phyloP scores from a whole-genome alignment of 805 yeast genomes.

The Sugiyamaella americana region DNA sequence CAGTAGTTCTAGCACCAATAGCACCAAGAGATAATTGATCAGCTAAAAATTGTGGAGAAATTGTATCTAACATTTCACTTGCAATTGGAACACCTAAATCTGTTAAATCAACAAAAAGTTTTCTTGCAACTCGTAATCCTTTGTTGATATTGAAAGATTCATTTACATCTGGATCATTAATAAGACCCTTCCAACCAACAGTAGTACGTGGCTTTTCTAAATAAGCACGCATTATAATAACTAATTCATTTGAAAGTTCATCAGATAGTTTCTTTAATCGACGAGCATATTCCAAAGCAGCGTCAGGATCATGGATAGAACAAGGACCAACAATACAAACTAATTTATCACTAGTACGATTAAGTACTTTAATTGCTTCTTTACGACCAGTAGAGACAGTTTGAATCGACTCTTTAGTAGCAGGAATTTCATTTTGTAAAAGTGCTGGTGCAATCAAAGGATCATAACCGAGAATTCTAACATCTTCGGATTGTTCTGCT shows the following conservation, averaged over 20 bases:
- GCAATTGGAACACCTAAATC: conserved; percentile 83
- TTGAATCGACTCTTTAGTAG: conserved; percentile 46
- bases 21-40: conserved; percentile 94
- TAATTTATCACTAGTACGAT: conserved; percentile 73
- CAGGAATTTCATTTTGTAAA: conserved; percentile 77
- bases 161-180: conserved; percentile 93
- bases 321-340: conserved; percentile 94
- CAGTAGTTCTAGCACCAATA: conserved; percentile 98
- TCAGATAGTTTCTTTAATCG: conserved; percentile 61
- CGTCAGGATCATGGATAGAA: conserved; percentile 85
- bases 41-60: conserved; percentile 90
- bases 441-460: conserved; percentile 92
- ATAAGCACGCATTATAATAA: conserved; percentile 93
- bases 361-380: conserved; percentile 68
- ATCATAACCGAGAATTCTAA: conserved; percentile 71
- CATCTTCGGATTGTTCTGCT: conserved; percentile 60
- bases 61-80: conserved; percentile 96
- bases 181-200: conserved; percentile 98
- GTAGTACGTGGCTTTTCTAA: conserved; percentile 98
- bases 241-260: conserved; percentile 68
- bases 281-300: conserved; percentile 82
- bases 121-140: conserved; percentile 83
- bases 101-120: conserved; percentile 77
- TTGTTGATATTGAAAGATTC: conserved; percentile 90
- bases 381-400: conserved; percentile 73